Conservation (phyloP, 2,329 filamentous ascomycete genomes). For the Hypoxylon sp. region DNA sequence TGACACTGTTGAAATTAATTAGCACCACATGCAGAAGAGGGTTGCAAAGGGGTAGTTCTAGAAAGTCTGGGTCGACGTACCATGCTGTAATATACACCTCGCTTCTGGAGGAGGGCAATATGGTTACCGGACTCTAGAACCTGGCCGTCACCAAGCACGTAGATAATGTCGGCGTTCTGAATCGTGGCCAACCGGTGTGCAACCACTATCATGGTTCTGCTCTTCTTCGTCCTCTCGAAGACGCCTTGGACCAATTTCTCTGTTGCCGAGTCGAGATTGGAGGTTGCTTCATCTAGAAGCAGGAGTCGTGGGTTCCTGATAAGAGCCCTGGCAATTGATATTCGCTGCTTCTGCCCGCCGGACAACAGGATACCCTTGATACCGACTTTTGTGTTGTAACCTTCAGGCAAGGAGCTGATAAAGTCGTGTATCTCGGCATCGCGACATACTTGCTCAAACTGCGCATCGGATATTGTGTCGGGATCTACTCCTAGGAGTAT, state of each 20-base stretch:
- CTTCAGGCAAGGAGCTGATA: constrained; percentile 70
- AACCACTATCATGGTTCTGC: constrained; percentile 75
- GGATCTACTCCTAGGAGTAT: constrained; percentile 70
- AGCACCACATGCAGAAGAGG: no score
- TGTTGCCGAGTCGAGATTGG: constrained; percentile 68
- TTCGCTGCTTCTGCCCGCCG: constrained; percentile 74
- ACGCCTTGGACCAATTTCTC: constrained; percentile 68
- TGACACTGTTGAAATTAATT: constrained; percentile 40
- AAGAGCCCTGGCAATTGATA: constrained; percentile 76
- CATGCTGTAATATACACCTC: constrained; percentile 66
- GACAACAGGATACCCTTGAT: constrained; percentile 71
- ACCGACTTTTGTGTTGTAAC: constrained; percentile 74
- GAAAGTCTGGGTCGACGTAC: constrained; percentile 49
- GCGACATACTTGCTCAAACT: constrained; percentile 61
- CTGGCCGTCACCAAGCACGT: constrained; percentile 74
- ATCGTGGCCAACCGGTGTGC: constrained; percentile 80
- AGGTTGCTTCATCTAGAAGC: constrained; percentile 77
- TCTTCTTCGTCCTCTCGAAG: constrained; percentile 69
- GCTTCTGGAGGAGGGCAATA: constrained; percentile 57
- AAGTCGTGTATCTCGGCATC: constrained; percentile 77
- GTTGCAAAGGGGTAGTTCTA: background rate
- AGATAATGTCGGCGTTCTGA: constrained; percentile 80
- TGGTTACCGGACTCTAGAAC: constrained; percentile 64
- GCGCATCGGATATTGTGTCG: constrained; percentile 59
- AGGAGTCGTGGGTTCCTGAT: constrained; percentile 70